Evolutionary conservation across 169 alveolate species (phyloP).

Genomic region (Plasmodium adleri): DNA sequence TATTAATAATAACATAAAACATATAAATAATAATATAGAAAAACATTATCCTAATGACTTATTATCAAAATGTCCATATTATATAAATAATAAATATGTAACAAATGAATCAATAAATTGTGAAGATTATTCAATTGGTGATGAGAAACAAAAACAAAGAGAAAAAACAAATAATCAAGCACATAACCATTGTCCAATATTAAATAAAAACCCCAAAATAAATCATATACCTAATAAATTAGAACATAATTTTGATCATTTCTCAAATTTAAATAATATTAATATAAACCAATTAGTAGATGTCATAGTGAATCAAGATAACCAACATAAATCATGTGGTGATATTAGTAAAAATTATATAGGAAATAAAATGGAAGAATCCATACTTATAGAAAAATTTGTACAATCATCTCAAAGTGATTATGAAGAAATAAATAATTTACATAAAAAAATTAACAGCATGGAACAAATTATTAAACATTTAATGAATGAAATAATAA

Average conservation of each 20-base stretch:
- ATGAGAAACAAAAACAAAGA: no score
- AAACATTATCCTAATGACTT: no score
- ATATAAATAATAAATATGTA: no score
- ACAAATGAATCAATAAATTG: no score
- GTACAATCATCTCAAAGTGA: slow-evolving; percentile 46
- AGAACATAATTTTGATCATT: no score
- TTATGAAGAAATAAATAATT: slow-evolving; percentile 33
- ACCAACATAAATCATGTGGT: not conserved
- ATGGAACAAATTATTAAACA: slow-evolving; percentile 71
- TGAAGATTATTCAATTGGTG: no score
- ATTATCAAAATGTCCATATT: no score
- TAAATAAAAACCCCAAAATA: not conserved
- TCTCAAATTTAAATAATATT: slow-evolving; percentile 25
- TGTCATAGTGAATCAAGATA: slow-evolving; percentile 14
- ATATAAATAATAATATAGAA: not conserved
- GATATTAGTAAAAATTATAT: not conserved
- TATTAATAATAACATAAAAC: not conserved
- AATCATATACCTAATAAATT: not conserved
- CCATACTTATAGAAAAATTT: slow-evolving; percentile 45
- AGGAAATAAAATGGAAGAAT: not conserved
- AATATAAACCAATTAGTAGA: slow-evolving; percentile 57
- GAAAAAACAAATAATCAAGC: no score
- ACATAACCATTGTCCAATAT: no score
- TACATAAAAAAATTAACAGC: slow-evolving; percentile 46
- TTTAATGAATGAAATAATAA: slow-evolving; percentile 51